Evolutionary conservation across 495 filamentous ascomycete genomes (phyloP), one percentile per base, ranked within the genome.

Genomic region (Apodospora peruviana): DNA sequence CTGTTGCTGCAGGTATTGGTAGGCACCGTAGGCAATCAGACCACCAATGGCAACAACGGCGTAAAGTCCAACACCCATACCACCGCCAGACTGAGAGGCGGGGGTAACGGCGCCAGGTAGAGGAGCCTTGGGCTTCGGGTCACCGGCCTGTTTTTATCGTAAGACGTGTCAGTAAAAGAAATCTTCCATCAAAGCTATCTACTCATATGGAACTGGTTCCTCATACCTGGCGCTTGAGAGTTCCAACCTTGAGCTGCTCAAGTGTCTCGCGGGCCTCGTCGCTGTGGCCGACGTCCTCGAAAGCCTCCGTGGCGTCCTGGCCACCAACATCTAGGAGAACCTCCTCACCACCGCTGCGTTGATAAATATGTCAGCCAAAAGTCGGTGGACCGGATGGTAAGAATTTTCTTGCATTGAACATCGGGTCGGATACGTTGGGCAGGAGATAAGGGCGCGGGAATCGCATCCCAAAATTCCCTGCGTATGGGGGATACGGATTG

Each of bases 281-380:
- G 67, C 87, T 93, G 85, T 99, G 94, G 53, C 94, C 94, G 66
- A 99, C 94, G 72, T 99, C 94, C 76, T 99, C 93, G 68, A 99
- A 99, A 48, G 93, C 90, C 72, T 97, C 94, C 59, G 93, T 95
- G 58, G 90, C 87, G 73, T 99, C 93, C 73, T 95, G 90, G 62
- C 93, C 93, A 61, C 77, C 93, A 55, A 97, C 91, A 64, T 99
- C 94, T 58, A 97, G 81, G 24, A 99, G 75, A 57, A 97, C 93
- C 78, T 99, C 94, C 73, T 97, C 94, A 71, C 93, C 93, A 76
- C 94, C 94, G 44, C 93, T 98, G 63, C 49, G 7, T 22, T 29
- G 17, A 24, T 4, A 35, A 14, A 32, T 14, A 32, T 22, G 48
- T 63, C 45, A 65, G 53, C 50, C 18, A 20, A 17, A 46, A 45